Conservation (phyloP, 2,329 filamentous ascomycete genomes). For the Colletotrichum sublineola region DNA sequence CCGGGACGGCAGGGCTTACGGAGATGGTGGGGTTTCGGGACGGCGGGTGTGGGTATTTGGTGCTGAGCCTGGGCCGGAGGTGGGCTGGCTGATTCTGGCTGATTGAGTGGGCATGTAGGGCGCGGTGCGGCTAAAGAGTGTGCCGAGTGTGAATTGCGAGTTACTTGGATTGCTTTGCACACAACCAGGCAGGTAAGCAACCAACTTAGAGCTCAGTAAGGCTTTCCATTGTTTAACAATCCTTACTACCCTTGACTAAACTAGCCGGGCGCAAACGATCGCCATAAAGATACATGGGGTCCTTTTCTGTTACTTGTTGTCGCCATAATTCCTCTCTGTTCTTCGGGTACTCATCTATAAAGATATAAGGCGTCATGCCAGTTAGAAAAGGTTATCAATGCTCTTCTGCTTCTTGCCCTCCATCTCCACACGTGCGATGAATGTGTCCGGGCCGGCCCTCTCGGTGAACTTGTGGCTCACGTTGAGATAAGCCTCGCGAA, state of each 20-base stretch:
- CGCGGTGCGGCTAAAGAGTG: not conserved
- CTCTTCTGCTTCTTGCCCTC: not conserved
- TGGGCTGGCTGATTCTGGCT: not conserved
- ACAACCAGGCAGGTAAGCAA: not conserved
- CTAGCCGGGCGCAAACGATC: too few species aligned
- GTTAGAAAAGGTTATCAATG: not conserved
- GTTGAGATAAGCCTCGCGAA: not conserved
- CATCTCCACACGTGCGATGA: not conserved
- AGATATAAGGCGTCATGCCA: not conserved
- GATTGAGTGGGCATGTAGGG: not conserved
- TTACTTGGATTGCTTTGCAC: not conserved
- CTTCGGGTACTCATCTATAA: too few species aligned
- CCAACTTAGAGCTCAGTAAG: not conserved
- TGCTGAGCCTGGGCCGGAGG: not conserved
- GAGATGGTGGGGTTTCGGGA: slow-evolving; percentile 1
- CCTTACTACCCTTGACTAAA: too few species aligned
- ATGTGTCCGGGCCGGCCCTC: not conserved
- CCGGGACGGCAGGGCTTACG: not conserved
- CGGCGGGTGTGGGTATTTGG: not conserved
- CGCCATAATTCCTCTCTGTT: too few species aligned
- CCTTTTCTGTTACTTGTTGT: too few species aligned
- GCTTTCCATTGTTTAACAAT: too few species aligned
- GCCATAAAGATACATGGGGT: too few species aligned
- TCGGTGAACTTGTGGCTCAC: not conserved
- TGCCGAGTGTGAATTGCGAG: not conserved